These are phyloP conservation scores for Puccinia novopanici DNA, from an alignment of 1,284 basidiomycete genomes.

Conservation along the genomic window DNA sequence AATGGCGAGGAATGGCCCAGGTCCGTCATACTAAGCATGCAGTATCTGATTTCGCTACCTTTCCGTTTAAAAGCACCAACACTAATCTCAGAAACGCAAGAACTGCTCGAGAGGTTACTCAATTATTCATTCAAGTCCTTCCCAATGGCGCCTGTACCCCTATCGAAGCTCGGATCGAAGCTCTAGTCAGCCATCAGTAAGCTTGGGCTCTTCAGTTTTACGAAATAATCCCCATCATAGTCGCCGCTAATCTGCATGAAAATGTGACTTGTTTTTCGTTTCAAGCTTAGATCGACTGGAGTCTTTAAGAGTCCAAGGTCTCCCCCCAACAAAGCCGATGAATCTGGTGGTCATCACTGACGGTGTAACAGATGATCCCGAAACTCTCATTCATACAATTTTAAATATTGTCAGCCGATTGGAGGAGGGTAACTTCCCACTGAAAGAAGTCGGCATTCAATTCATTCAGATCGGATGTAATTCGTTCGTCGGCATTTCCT, in stretches of 20 bases:
- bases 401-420: constrained; percentile 63
- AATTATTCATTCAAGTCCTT: constrained; percentile 24
- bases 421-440: constrained; percentile 63
- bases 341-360: constrained; percentile 70
- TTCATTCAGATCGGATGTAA: constrained; percentile 64
- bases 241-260: neutral
- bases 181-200: constrained; percentile 38
- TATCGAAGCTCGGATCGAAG: constrained; percentile 38
- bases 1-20: neutral
- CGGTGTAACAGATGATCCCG: constrained; percentile 65
- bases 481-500: constrained; percentile 40
- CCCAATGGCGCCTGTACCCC: constrained; percentile 42
- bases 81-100: constrained; percentile 37
- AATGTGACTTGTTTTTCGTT: neutral
- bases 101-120: constrained; percentile 13
- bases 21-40: neutral
- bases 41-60: neutral
- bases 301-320: constrained; percentile 57
- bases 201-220: neutral
- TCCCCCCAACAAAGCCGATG: constrained; percentile 64
- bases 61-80: neutral
- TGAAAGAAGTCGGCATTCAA: constrained; percentile 65
- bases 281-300: constrained; percentile 49
- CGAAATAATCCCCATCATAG: neutral
- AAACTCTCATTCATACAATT: constrained; percentile 61